Evolutionary conservation across 331 rosid species (phyloP).

Genomic region (Dryas integrifolia): DNA sequence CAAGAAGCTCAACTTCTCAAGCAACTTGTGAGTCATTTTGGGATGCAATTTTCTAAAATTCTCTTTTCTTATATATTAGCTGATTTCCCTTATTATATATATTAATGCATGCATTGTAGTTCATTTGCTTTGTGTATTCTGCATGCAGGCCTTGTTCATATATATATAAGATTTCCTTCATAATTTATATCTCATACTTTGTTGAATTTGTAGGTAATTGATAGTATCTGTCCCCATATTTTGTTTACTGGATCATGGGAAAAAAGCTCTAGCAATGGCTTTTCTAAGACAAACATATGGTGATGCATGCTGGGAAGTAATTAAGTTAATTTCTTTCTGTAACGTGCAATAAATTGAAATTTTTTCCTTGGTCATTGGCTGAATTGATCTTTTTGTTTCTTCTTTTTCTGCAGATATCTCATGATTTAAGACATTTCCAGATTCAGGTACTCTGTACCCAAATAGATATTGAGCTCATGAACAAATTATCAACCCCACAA

Average conservation of each 20-base stretch:
- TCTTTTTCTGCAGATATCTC: slow-evolving; percentile 59
- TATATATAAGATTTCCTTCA: background rate
- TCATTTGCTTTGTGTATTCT: background rate
- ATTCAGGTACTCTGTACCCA: slow-evolving; percentile 52
- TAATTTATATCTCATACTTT: background rate
- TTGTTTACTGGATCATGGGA: slow-evolving; percentile 69
- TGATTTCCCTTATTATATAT: too few species aligned
- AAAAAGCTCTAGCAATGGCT: slow-evolving; percentile 69
- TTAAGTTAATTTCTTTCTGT: slow-evolving; percentile 26
- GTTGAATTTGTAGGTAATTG: slow-evolving; percentile 44
- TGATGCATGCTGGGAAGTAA: slow-evolving; percentile 64
- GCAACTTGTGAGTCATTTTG: slow-evolving; percentile 53
- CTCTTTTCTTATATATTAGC: too few species aligned
- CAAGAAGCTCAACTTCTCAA: slow-evolving; percentile 72
- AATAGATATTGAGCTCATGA: background rate
- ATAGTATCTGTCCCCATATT: slow-evolving; percentile 58
- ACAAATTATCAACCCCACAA: background rate
- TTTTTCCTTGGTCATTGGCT: slow-evolving; percentile 20
- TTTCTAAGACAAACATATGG: slow-evolving; percentile 68
- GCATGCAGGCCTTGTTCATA: background rate
- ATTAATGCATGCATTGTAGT: background rate
- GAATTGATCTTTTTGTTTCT: slow-evolving; percentile 6
- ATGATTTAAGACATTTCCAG: slow-evolving; percentile 68
- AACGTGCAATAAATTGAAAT: background rate
- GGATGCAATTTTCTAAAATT: too few species aligned